phyloP scores from a whole-genome alignment of 108 stramenopile species.

The Cyclotella atomus region DNA sequence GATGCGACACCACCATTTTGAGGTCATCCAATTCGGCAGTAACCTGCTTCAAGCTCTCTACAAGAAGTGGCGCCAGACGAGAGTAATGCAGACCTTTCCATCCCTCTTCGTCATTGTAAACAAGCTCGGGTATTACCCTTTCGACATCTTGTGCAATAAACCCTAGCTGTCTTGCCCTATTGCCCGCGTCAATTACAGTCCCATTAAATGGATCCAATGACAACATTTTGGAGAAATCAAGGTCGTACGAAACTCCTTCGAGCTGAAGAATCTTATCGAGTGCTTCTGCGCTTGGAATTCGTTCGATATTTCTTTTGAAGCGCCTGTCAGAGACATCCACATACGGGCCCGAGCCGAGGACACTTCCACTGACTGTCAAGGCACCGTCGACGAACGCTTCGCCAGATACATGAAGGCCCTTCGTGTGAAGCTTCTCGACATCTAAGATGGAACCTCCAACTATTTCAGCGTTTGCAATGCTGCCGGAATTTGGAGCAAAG shows the following conservation, averaged over 20 bases:
- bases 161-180: slow-evolving; percentile 41
- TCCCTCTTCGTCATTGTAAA: slow-evolving; percentile 42
- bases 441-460: slow-evolving; percentile 21
- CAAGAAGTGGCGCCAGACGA: slow-evolving; percentile 41
- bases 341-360: slow-evolving; percentile 70
- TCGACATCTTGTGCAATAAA: slow-evolving; percentile 69
- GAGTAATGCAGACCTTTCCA: slow-evolving; percentile 50
- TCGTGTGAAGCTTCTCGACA: slow-evolving; percentile 21
- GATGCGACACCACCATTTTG: background rate
- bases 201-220: slow-evolving; percentile 11
- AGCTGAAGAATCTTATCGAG: slow-evolving; percentile 42
- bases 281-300: slow-evolving; percentile 23
- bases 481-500: slow-evolving; percentile 20
- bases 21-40: slow-evolving; percentile 22
- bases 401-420: slow-evolving; percentile 46
- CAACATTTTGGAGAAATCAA: slow-evolving; percentile 26
- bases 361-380: slow-evolving; percentile 56
- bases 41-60: slow-evolving; percentile 52
- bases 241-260: slow-evolving; percentile 52
- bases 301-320: slow-evolving; percentile 53
- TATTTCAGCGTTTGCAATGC: slow-evolving; percentile 24
- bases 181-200: background rate
- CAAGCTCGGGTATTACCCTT: slow-evolving; percentile 56
- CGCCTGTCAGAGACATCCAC: slow-evolving; percentile 60
- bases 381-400: slow-evolving; percentile 56